These are phyloP conservation scores for Jamesozyma jinghongensis DNA, from an alignment of 805 yeast species.

Conservation along the genomic window DNA sequence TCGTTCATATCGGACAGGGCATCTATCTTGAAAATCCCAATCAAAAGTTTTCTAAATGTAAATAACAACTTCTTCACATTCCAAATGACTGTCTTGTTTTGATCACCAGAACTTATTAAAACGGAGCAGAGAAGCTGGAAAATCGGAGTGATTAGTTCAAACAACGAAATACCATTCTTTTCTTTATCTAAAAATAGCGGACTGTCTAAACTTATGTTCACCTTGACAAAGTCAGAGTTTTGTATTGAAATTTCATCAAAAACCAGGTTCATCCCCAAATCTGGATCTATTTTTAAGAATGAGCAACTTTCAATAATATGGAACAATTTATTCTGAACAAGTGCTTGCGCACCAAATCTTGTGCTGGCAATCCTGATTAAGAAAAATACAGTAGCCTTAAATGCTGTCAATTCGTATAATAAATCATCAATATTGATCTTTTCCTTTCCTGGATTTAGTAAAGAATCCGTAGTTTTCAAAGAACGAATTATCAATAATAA, in stretches of 20 bases:
- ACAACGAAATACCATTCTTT: slow-evolving; percentile 39
- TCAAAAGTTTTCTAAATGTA: slow-evolving; percentile 45
- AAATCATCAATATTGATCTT: slow-evolving; percentile 43
- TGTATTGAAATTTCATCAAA: slow-evolving; percentile 32
- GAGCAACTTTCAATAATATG: slow-evolving; percentile 46
- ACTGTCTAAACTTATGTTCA: slow-evolving; percentile 44
- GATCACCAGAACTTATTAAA: slow-evolving; percentile 67
- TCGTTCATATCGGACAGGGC: slow-evolving; percentile 18
- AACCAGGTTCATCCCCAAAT: slow-evolving; percentile 54
- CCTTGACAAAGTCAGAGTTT: slow-evolving; percentile 30
- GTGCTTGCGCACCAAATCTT: slow-evolving; percentile 64
- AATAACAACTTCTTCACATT: slow-evolving; percentile 45
- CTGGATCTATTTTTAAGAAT: slow-evolving; percentile 65
- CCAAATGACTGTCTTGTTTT: slow-evolving; percentile 48
- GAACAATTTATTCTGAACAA: slow-evolving; percentile 68
- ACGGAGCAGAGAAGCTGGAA: slow-evolving; percentile 65
- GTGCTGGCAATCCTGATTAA: slow-evolving; percentile 69
- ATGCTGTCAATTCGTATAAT: slow-evolving; percentile 67
- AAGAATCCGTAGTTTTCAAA: slow-evolving; percentile 59
- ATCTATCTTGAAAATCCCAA: slow-evolving; percentile 57
- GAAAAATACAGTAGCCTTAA: slow-evolving; percentile 61
- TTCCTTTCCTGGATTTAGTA: slow-evolving; percentile 35
- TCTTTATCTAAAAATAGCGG: slow-evolving; percentile 33
- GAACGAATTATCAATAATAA: slow-evolving; percentile 57
- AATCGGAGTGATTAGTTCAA: slow-evolving; percentile 61